phyloP scores from a whole-genome alignment of 176 grass and related monocot genomes.

The Leersia perrieri region DNA sequence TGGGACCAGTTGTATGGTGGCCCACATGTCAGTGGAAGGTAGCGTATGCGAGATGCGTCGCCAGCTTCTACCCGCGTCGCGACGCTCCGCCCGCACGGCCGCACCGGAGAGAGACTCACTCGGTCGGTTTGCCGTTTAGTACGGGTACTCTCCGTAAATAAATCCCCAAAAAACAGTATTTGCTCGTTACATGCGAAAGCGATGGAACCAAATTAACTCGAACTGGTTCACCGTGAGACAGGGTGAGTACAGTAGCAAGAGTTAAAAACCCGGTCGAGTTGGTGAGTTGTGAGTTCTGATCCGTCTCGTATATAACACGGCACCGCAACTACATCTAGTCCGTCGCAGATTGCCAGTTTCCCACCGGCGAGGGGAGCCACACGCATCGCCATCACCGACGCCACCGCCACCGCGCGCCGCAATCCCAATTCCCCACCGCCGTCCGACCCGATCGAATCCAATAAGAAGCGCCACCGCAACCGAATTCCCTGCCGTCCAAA shows the following conservation, averaged over 20 bases:
- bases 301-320: background rate
- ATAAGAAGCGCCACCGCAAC: background rate
- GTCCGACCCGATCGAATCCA: background rate
- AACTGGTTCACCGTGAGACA: background rate
- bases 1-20: background rate
- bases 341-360: background rate
- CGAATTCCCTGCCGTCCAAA: slow-evolving; percentile 1
- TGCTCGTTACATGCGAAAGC: background rate
- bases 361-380: slow-evolving; percentile 8
- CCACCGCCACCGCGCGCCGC: slow-evolving; percentile 20
- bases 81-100: background rate
- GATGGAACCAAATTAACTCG: background rate
- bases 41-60: accelerated
- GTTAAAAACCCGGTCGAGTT: background rate
- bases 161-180: background rate
- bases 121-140: background rate
- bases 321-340: background rate
- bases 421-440: slow-evolving; percentile 21
- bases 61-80: background rate
- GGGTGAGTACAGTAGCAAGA: background rate
- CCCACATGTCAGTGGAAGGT: background rate
- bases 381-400: slow-evolving; percentile 30
- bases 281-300: background rate
- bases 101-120: background rate
- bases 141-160: background rate